Base-by-base conservation (phyloP, 495 filamentous ascomycete species). In the Hypoxylon perforatum region DNA sequence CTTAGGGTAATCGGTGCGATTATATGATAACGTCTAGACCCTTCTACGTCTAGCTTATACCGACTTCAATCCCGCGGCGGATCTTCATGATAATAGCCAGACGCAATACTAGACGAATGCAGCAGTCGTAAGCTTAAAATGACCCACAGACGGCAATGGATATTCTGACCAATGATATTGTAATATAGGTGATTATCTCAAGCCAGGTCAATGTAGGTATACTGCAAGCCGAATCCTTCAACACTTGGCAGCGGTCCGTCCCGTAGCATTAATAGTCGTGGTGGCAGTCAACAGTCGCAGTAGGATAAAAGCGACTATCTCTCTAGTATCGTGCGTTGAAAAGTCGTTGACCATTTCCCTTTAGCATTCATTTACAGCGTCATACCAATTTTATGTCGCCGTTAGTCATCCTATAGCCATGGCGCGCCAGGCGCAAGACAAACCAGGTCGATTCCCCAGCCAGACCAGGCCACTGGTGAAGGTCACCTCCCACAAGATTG, bases 181-280 rank as follows among this genome's bases (percentile, higher is more conserved):
- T 14, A 23, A 19, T 46, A 22, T 11, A 38, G 28, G 38, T 47
- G 38, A 53, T 61, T 25, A 44, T 22, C 38, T 61, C 14, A 53
- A 25, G 8, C 25, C 49, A 38, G n/a, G n/a, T n/a, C n/a, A n/a
- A n/a, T n/a, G n/a, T n/a, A 61, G 25, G 8, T 15, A 4, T 33
- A 30, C 59, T 54, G 59, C 50, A 48, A 42, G 10, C 15, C 22
- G 11, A 54, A 50, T 63, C 60, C 60, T 63, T 56, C 51, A 17
- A 33, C 12, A 4, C 60, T 56, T 56, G 60, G 60, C 22, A 22
- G 35, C 60, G 51, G 60, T 42, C 60, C 51, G 50, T 56, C 45
- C 60, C 60, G 60, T 33, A 17, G 19, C 30, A 61, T 7, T 41
- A 42, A 14, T 17, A 48, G 30, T 15, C 25, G 8, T 28, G 8